phyloP scores from a whole-genome alignment of 345 rosid species.

The Euphorbia tirucalli region DNA sequence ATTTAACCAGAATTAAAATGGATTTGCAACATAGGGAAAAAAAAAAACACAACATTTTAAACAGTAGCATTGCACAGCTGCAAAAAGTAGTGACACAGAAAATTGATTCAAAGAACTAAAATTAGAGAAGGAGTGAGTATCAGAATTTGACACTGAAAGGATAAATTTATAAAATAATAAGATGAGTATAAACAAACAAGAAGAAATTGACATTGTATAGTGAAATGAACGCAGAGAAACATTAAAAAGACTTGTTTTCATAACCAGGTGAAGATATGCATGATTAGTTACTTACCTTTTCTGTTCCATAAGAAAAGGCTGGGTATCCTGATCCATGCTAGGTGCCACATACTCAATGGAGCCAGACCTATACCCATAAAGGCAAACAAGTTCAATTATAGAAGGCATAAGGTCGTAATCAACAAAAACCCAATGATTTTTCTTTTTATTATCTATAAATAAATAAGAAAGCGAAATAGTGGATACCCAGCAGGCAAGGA shows the following conservation, averaged over 20 bases:
- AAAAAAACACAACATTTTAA: background rate
- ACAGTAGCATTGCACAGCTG: background rate
- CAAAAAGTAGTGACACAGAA: background rate
- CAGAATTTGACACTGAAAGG: background rate
- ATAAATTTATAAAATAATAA: background rate
- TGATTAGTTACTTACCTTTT: conserved; percentile 32
- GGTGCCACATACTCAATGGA: conserved; percentile 30
- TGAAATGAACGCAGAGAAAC: background rate
- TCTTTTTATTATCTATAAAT: background rate
- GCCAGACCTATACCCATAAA: conserved; percentile 33
- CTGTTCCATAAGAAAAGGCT: conserved; percentile 48
- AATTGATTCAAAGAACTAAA: background rate
- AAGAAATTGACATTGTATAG: background rate
- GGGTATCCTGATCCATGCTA: conserved; percentile 34
- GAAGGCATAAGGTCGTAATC: background rate
- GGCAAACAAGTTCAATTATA: background rate
- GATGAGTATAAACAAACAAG: too few relatives aligned
- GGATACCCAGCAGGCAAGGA: conserved; percentile 32
- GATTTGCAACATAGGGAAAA: background rate
- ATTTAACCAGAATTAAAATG: background rate
- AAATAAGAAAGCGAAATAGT: background rate
- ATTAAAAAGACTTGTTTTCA: background rate
- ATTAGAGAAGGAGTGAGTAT: background rate
- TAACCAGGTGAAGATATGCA: background rate
- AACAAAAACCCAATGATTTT: background rate